A percentile compares a stretch with the other conserved stretches of the same genome.
Evolutionary conservation across 805 yeast genomes (phyloP).

Genomic region (Hanseniaspora clermontiae): DNA sequence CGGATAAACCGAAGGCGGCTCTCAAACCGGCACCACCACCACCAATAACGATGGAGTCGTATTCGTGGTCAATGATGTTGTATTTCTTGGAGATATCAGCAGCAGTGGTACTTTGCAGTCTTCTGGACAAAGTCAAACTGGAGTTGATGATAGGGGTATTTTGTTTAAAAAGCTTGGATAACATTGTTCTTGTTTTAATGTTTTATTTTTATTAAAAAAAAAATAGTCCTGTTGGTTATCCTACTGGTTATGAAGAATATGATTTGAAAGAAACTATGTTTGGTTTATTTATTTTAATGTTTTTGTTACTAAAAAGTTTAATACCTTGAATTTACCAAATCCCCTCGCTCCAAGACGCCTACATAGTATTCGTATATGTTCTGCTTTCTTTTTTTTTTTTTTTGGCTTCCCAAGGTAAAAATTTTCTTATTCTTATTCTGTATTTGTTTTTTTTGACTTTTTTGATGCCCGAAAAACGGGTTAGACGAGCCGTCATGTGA

Average conservation of each 20-base stretch:
- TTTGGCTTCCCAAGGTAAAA: not conserved
- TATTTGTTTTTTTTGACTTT: not conserved
- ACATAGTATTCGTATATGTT: no score
- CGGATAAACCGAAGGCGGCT: slow-evolving; percentile 96
- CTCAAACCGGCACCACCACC: slow-evolving; percentile 99
- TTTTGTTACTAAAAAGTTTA: no score
- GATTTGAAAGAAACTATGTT: not conserved
- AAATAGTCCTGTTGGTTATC: not conserved
- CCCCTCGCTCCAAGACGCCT: not conserved
- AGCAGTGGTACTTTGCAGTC: slow-evolving; percentile 9
- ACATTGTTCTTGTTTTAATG: not conserved
- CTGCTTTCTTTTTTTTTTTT: no score
- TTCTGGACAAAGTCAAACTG: not conserved
- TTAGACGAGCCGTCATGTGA: not conserved
- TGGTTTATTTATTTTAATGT: no score
- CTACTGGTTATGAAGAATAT: not conserved
- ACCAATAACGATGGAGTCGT: slow-evolving; percentile 94
- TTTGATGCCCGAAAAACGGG: slow-evolving; percentile 12
- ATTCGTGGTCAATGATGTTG: slow-evolving; percentile 91
- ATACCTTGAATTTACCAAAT: no score
- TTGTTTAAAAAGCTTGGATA: slow-evolving; percentile 2
- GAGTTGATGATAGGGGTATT: not conserved
- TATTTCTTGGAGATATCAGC: slow-evolving; percentile 36
- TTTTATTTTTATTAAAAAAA: no score
- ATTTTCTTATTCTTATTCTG: not conserved